phyloP scores from a whole-genome alignment of 768 basidiomycete species.

The Lactarius trivialis region DNA sequence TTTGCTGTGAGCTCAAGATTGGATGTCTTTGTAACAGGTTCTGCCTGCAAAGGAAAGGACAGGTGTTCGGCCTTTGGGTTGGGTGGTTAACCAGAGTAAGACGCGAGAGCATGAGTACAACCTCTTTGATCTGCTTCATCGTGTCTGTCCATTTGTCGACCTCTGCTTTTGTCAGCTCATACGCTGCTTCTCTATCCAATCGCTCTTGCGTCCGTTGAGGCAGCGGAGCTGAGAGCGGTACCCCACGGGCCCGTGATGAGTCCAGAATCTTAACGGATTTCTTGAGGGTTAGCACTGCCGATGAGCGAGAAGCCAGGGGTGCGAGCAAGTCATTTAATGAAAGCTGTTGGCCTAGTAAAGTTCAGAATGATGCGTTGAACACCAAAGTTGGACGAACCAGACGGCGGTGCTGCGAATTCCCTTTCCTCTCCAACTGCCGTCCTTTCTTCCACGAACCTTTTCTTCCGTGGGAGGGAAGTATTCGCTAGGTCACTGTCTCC shows the following conservation, averaged over 20 bases:
- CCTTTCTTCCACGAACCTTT: slow-evolving; percentile 15
- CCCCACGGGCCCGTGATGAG: slow-evolving; percentile 46
- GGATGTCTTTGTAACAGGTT: slow-evolving; percentile 48
- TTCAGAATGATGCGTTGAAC: slow-evolving; percentile 6
- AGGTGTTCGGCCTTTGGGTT: slow-evolving; percentile 68
- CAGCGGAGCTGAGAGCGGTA: slow-evolving; percentile 69
- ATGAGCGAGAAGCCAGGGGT: slow-evolving; percentile 56
- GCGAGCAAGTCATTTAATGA: slow-evolving; percentile 70
- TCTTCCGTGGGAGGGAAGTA: slow-evolving; percentile 15
- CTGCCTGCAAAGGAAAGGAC: slow-evolving; percentile 76
- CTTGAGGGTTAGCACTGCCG: slow-evolving; percentile 57
- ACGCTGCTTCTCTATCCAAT: slow-evolving; percentile 88
- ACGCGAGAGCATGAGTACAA: slow-evolving; percentile 27
- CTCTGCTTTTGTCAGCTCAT: slow-evolving; percentile 87
- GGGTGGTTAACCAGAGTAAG: background rate
- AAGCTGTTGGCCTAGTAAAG: slow-evolving; percentile 45
- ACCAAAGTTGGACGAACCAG: slow-evolving; percentile 5
- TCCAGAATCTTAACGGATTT: slow-evolving; percentile 61
- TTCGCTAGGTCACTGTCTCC: slow-evolving; percentile 2
- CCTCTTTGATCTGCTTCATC: slow-evolving; percentile 89
- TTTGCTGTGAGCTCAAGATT: slow-evolving; percentile 73
- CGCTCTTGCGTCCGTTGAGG: slow-evolving; percentile 84
- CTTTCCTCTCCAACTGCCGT: slow-evolving; percentile 18
- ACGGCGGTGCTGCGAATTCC: slow-evolving; percentile 18
- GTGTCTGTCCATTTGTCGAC: slow-evolving; percentile 90